These are phyloP conservation scores for Xylariaceae sp. DNA, from an alignment of 2,329 filamentous ascomycete genomes.

Conservation along the genomic window DNA sequence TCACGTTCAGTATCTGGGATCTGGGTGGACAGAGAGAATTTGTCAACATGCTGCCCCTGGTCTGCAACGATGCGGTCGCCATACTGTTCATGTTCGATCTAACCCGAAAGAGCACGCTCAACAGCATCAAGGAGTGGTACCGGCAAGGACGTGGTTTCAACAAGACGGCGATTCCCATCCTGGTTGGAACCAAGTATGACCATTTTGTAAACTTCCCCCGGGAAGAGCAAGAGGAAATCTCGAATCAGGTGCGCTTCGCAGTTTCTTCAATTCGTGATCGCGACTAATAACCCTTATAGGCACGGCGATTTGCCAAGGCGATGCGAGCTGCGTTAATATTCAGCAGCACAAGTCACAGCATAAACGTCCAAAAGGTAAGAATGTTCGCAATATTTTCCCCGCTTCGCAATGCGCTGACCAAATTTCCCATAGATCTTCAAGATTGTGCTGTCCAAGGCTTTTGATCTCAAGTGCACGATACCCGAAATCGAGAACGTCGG, in stretches of 20 bases:
- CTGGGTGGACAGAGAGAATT: conserved; percentile 96
- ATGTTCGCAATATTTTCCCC: neutral
- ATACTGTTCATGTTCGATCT: conserved; percentile 99
- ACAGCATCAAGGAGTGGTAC: conserved; percentile 99
- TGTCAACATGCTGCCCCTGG: conserved; percentile 98
- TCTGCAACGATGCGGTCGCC: conserved; percentile 97
- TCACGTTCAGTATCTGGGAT: conserved; percentile 99
- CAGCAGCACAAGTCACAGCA: conserved; percentile 97
- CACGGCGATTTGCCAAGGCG: conserved; percentile 91
- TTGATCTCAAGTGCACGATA: conserved; percentile 98
- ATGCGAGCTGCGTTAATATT: conserved; percentile 98
- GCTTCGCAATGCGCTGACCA: conserved; percentile 2
- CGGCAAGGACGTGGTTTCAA: conserved; percentile 96
- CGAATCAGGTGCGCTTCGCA: conserved; percentile 66
- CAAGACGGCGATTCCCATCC: conserved; percentile 98
- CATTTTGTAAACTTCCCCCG: conserved; percentile 98
- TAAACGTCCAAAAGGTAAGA: conserved; percentile 93
- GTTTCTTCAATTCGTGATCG: neutral
- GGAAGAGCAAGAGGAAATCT: conserved; percentile 98
- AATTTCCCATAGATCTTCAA: conserved; percentile 79
- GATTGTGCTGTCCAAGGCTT: conserved; percentile 96
- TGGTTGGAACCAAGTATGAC: conserved; percentile 97
- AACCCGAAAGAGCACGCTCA: conserved; percentile 94
- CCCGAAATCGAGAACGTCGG: conserved; percentile 98
- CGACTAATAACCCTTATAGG: conserved; percentile 47